Conservation (phyloP, 2,329 filamentous ascomycete species). For the Aspergillus tubingensis region DNA sequence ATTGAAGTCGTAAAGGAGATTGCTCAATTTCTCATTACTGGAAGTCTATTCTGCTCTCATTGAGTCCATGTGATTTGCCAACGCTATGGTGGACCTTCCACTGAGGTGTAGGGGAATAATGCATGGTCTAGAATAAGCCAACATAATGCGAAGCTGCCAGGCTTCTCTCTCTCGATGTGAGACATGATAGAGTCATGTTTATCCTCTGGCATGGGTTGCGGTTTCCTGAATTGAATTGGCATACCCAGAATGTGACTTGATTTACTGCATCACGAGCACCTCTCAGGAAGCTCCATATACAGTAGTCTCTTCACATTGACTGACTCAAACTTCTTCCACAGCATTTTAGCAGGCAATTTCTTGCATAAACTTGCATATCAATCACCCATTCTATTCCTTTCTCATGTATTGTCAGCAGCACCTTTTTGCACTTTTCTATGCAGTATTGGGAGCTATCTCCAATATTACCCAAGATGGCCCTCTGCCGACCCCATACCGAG, state of each 20-base stretch:
- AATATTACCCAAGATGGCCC: not conserved
- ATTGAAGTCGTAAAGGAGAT: too few species aligned
- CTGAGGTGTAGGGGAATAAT: not conserved
- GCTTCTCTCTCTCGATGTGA: not conserved
- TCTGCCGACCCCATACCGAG: not conserved
- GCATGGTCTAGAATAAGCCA: not conserved
- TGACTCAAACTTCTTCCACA: not conserved
- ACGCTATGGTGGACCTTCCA: not conserved
- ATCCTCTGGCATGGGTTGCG: not conserved
- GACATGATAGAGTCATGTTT: not conserved
- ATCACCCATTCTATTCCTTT: not conserved
- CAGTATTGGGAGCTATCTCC: not conserved
- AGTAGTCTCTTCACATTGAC: not conserved
- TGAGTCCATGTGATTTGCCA: not conserved
- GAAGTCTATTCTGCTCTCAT: not conserved
- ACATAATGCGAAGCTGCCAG: not conserved
- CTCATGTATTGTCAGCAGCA: slow-evolving; percentile 6
- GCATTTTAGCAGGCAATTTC: not conserved
- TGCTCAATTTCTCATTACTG: too few species aligned
- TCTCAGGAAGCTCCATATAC: not conserved
- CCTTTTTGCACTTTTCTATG: not conserved
- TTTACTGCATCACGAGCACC: not conserved
- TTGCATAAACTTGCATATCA: not conserved
- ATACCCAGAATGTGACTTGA: not conserved
- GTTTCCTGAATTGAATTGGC: not conserved